Conservation (phyloP, 1,284 basidiomycete species). For the Ceratorhiza oryzae-sativae region DNA sequence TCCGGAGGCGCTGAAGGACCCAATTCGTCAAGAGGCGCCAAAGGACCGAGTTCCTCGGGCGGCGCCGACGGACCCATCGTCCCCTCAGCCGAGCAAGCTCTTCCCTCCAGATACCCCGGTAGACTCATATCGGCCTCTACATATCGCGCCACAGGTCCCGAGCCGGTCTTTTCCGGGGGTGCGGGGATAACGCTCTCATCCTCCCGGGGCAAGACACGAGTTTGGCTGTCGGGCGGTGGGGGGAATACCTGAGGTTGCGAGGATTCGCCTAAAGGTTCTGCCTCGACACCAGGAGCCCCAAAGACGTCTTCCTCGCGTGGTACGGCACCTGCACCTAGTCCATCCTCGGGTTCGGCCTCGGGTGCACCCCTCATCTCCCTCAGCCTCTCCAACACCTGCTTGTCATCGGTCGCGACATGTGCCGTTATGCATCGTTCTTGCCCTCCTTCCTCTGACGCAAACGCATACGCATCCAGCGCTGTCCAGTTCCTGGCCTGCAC, state of each 20-base stretch:
- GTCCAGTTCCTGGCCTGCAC: not conserved
- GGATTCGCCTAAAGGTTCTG: not conserved
- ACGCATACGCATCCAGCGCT: constrained; percentile 16
- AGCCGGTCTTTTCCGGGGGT: constrained; percentile 13
- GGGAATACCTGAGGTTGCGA: not conserved
- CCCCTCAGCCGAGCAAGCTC: too few relatives aligned
- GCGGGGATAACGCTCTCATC: constrained; percentile 1
- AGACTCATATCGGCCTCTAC: constrained; percentile 32
- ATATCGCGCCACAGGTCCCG: constrained; percentile 32
- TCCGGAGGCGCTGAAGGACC: not conserved
- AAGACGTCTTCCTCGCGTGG: constrained; percentile 36
- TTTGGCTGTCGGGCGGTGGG: not conserved
- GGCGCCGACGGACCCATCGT: not conserved
- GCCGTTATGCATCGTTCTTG: constrained; percentile 4
- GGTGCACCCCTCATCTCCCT: constrained; percentile 17
- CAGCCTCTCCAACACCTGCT: constrained; percentile 21
- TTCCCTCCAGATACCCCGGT: constrained; percentile 27
- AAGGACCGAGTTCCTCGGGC: not conserved
- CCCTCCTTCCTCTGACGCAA: not conserved
- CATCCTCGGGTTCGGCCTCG: not conserved
- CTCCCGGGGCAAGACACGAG: not conserved
- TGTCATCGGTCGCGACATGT: constrained; percentile 34
- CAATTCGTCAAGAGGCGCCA: not conserved
- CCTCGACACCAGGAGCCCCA: not conserved
- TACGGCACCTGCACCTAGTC: not conserved